phyloP scores from a whole-genome alignment of 257 asterid genomes.

The Henckelia pumila region DNA sequence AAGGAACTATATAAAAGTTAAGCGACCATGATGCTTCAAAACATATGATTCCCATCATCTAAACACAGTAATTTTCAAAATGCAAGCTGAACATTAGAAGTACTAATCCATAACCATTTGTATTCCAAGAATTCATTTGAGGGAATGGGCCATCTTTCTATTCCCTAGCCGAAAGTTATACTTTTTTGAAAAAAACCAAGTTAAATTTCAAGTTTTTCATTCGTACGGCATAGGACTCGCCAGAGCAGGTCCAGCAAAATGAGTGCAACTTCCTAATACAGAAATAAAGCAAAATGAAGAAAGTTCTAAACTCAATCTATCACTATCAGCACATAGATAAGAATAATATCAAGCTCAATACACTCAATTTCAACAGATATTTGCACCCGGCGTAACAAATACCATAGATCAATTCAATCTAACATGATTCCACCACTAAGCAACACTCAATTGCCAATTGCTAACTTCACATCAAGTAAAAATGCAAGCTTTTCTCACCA shows the following conservation, averaged over 20 bases:
- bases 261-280: constrained; percentile 15
- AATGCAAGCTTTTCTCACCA: constrained; percentile 28
- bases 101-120: constrained; percentile 17
- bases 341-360: constrained; percentile 6
- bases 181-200: neutral
- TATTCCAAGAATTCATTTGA: neutral
- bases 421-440: constrained; percentile 14
- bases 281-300: constrained; percentile 12
- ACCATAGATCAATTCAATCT: constrained; percentile 17
- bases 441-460: neutral
- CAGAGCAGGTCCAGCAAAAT: neutral
- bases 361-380: constrained; percentile 1
- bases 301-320: constrained; percentile 26
- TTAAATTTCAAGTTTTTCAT: constrained; percentile 5
- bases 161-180: neutral
- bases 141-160: neutral
- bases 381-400: constrained; percentile 21
- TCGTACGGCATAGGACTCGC: neutral
- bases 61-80: constrained; percentile 19
- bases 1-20: neutral
- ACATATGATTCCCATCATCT: neutral
- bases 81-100: constrained; percentile 16
- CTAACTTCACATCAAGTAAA: neutral
- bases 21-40: neutral
- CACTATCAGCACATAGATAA: constrained; percentile 14